phyloP scores from a whole-genome alignment of 2,329 filamentous ascomycete species.

The Stagonosporopsis cucurbitacearum region DNA sequence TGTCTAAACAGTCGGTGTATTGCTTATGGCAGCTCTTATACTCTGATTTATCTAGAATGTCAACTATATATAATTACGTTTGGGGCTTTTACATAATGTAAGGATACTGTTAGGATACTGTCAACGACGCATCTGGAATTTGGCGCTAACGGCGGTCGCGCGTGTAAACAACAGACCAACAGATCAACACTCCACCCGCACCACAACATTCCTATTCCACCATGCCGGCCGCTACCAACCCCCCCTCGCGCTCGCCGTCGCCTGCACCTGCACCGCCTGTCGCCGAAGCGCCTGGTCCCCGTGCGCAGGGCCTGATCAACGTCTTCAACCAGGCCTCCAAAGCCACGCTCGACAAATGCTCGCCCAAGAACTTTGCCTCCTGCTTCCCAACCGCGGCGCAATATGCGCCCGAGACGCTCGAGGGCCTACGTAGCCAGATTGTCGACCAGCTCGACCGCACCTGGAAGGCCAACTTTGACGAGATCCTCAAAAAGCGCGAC shows the following conservation, averaged over 20 bases:
- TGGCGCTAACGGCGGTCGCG: constrained; percentile 13
- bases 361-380: constrained; percentile 65
- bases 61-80: too few relatives aligned
- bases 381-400: constrained; percentile 69
- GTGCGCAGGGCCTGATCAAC: constrained; percentile 65
- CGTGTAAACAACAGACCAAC: constrained; percentile 14
- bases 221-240: constrained; percentile 42
- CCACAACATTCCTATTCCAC: constrained; percentile 19
- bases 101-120: too few relatives aligned
- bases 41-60: too few relatives aligned
- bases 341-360: constrained; percentile 66
- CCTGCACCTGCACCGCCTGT: constrained; percentile 61
- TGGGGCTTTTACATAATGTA: too few relatives aligned
- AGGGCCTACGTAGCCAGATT: constrained; percentile 64
- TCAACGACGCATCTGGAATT: too few relatives aligned
- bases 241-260: constrained; percentile 54
- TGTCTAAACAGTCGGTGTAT: too few relatives aligned
- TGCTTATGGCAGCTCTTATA: too few relatives aligned
- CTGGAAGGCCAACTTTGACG: constrained; percentile 66
- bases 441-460: constrained; percentile 64
- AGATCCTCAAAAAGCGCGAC: constrained; percentile 62
- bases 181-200: constrained; percentile 2
- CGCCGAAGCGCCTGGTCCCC: constrained; percentile 62
- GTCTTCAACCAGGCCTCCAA: constrained; percentile 66
- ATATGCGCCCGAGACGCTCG: constrained; percentile 62